These are phyloP conservation scores for Emergomyces orientalis DNA, from an alignment of 2,329 filamentous ascomycete genomes.

Conservation along the genomic window DNA sequence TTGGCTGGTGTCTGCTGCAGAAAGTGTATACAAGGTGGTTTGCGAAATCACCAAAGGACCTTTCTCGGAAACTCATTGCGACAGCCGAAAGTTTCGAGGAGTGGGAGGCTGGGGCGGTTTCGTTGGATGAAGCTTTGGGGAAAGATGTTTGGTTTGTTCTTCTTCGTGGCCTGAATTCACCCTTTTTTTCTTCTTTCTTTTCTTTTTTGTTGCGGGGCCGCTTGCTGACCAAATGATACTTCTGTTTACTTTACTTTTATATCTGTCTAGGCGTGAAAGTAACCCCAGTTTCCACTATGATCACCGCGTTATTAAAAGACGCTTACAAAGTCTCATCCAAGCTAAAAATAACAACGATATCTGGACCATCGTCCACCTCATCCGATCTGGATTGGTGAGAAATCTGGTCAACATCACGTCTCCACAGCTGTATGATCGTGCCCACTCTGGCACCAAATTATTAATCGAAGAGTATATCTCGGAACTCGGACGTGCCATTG, in stretches of 20 bases:
- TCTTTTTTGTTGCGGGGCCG: not conserved
- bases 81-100: constrained; percentile 66
- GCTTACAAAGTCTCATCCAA: constrained; percentile 59
- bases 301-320: constrained; percentile 70
- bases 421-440: constrained; percentile 70
- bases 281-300: constrained; percentile 75
- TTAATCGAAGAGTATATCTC: constrained; percentile 86
- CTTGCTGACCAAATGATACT: not conserved
- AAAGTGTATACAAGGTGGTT: constrained; percentile 59
- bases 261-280: constrained; percentile 61
- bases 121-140: constrained; percentile 72
- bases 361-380: constrained; percentile 63
- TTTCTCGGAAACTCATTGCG: constrained; percentile 56
- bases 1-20: constrained; percentile 36
- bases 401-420: constrained; percentile 88
- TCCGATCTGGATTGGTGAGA: constrained; percentile 66
- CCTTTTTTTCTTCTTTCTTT: not conserved
- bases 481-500: constrained; percentile 70
- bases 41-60: constrained; percentile 53
- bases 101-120: constrained; percentile 75
- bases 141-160: constrained; percentile 63
- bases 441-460: constrained; percentile 80
- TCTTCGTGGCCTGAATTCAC: not conserved
- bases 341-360: constrained; percentile 64
- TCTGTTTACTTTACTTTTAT: constrained; percentile 1